phyloP scores from a whole-genome alignment of 176 grass and related monocot species.

The Thinopyrum elongatum region DNA sequence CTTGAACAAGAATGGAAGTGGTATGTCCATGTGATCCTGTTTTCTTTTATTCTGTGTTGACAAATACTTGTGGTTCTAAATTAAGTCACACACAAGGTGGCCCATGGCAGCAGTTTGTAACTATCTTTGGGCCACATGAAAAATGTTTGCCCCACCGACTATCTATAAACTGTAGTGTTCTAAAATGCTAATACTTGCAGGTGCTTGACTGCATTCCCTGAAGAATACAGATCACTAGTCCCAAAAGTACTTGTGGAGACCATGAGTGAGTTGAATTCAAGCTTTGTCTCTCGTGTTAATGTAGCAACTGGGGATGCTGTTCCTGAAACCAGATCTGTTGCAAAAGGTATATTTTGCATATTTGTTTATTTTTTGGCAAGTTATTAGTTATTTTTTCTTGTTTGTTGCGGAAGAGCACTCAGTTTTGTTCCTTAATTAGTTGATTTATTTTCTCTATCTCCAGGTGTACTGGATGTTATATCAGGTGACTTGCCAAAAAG shows the following conservation, averaged over 20 bases:
- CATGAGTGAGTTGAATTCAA: conserved; percentile 80
- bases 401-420: not conserved
- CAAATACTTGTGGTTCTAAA: conserved; percentile 14
- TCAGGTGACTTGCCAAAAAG: conserved; percentile 95
- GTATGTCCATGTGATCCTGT: conserved; percentile 49
- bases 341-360: conserved; percentile 64
- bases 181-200: conserved; percentile 48
- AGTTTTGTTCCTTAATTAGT: not conserved
- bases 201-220: conserved; percentile 89
- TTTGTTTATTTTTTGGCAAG: conserved; percentile 17
- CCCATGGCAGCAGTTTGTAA: conserved; percentile 4
- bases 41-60: conserved; percentile 18
- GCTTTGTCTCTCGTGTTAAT: conserved; percentile 82
- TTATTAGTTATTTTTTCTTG: not conserved
- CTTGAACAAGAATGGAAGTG: conserved; percentile 99
- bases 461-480: conserved; percentile 94
- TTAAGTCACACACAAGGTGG: not conserved
- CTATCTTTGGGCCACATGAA: not conserved
- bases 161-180: not conserved
- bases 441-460: conserved; percentile 29
- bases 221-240: conserved; percentile 90
- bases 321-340: conserved; percentile 89
- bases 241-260: conserved; percentile 85
- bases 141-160: not conserved
- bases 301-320: conserved; percentile 93